These are phyloP conservation scores for Ascochyta rabiei DNA, from an alignment of 2,329 filamentous ascomycete species.

Conservation along the genomic window DNA sequence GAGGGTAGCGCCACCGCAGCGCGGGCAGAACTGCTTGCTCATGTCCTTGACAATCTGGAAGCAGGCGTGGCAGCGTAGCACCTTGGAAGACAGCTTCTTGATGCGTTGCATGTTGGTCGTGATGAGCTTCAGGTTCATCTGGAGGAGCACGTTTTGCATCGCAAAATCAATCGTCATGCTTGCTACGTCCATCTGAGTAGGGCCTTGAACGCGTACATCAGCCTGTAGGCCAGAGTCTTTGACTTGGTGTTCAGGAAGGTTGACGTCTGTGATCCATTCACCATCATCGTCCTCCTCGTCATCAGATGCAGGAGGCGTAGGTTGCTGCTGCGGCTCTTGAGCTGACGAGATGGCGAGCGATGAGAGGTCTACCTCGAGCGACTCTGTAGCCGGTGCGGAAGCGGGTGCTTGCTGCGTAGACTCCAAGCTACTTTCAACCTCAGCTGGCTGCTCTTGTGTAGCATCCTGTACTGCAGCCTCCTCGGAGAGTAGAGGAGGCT, in stretches of 20 bases:
- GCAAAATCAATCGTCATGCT: constrained; percentile 94
- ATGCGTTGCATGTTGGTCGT: constrained; percentile 81
- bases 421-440: constrained; percentile 10
- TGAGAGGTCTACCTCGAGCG: constrained; percentile 27
- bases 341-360: constrained; percentile 26
- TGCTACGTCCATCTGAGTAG: constrained; percentile 79
- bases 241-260: constrained; percentile 83
- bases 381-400: background rate
- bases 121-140: constrained; percentile 91
- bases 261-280: constrained; percentile 93
- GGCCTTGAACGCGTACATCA: constrained; percentile 54
- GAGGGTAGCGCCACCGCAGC: constrained; percentile 86
- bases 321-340: constrained; percentile 17
- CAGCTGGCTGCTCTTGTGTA: constrained; percentile 7
- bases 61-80: constrained; percentile 81
- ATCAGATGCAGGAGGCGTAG: constrained; percentile 26
- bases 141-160: constrained; percentile 95
- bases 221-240: constrained; percentile 58
- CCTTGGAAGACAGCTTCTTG: constrained; percentile 82
- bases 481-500: constrained; percentile 17
- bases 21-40: constrained; percentile 87
- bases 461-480: constrained; percentile 13
- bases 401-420: constrained; percentile 3
- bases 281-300: constrained; percentile 57
- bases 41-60: constrained; percentile 85